Evolutionary conservation across 2,329 filamentous ascomycete genomes (phyloP).

Genomic region (Herpomyces periplanetae): DNA sequence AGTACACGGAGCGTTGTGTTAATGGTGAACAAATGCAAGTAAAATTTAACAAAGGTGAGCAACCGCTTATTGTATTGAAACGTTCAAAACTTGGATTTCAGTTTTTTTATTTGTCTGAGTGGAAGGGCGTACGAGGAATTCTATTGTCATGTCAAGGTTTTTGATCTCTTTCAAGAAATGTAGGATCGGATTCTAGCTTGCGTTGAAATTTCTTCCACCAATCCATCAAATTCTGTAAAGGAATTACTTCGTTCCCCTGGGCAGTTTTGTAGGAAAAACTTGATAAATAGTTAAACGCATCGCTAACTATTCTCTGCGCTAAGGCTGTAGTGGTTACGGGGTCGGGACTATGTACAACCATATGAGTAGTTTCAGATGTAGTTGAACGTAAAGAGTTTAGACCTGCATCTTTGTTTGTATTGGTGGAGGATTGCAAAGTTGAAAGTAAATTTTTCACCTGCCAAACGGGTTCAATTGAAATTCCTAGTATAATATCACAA

Average conservation of each 20-base stretch:
- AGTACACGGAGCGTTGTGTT: no score
- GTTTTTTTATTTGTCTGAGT: no score
- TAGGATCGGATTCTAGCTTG: conserved; percentile 43
- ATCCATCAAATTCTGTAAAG: conserved; percentile 71
- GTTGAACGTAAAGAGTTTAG: conserved; percentile 4
- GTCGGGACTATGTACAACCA: conserved; percentile 7
- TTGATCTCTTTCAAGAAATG: conserved; percentile 39
- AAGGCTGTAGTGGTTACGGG: conserved; percentile 27
- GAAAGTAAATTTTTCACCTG: conserved; percentile 29
- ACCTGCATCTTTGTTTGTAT: conserved; percentile 5
- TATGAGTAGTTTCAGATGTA: conserved; percentile 1
- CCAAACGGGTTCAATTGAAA: conserved; percentile 35
- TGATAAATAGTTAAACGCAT: conserved; percentile 82
- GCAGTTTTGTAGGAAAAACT: conserved; percentile 20
- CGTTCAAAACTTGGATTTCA: no score
- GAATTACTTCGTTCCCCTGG: conserved; percentile 37
- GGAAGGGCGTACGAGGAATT: no score
- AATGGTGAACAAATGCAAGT: no score
- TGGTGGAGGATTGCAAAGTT: conserved; percentile 12
- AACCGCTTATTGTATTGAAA: no score
- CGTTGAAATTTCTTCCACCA: conserved; percentile 96
- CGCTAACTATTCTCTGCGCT: conserved; percentile 72
- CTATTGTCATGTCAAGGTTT: conserved; percentile 8
- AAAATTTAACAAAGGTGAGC: no score
- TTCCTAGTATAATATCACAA: conserved; percentile 31